These are phyloP conservation scores for Aspergillus clavatus DNA, from an alignment of 2,329 filamentous ascomycete species.

Conservation along the genomic window DNA sequence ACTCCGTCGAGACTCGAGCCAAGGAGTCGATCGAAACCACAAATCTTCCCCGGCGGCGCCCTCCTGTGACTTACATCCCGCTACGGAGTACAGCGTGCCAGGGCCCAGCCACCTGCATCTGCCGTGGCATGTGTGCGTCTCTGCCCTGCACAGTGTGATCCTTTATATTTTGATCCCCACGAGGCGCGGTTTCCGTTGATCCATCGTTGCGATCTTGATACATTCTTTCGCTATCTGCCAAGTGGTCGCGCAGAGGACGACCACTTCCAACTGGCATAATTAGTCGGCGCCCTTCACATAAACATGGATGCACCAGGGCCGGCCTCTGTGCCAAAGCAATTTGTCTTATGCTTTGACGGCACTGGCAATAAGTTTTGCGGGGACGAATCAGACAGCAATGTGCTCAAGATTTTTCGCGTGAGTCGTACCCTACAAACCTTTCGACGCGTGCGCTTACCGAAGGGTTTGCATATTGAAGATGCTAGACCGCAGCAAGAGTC, in stretches of 20 bases:
- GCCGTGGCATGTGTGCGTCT: constrained; percentile 5
- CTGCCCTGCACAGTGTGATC: background rate
- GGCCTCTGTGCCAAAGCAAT: constrained; percentile 29
- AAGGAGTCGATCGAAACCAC: too few relatives aligned
- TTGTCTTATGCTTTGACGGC: constrained; percentile 43
- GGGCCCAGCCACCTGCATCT: background rate
- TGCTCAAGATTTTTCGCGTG: constrained; percentile 44
- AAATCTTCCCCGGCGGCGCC: too few relatives aligned
- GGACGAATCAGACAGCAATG: constrained; percentile 44
- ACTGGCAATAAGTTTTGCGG: constrained; percentile 43
- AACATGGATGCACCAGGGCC: constrained; percentile 18
- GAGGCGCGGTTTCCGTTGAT: background rate
- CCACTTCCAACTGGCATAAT: background rate
- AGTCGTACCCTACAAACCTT: constrained; percentile 9
- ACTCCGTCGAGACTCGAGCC: background rate
- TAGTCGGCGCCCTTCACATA: too few relatives aligned
- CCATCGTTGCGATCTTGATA: constrained; percentile 2
- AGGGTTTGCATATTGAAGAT: constrained; percentile 22
- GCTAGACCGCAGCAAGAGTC: constrained; percentile 37
- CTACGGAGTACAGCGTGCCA: constrained; percentile 4
- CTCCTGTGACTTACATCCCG: too few relatives aligned
- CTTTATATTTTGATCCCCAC: constrained; percentile 4
- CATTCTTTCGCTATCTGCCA: background rate
- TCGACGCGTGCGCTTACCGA: background rate
- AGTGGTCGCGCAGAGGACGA: background rate